phyloP scores from a whole-genome alignment of 129 eudicot species.

The Flaveria sonorensis region DNA sequence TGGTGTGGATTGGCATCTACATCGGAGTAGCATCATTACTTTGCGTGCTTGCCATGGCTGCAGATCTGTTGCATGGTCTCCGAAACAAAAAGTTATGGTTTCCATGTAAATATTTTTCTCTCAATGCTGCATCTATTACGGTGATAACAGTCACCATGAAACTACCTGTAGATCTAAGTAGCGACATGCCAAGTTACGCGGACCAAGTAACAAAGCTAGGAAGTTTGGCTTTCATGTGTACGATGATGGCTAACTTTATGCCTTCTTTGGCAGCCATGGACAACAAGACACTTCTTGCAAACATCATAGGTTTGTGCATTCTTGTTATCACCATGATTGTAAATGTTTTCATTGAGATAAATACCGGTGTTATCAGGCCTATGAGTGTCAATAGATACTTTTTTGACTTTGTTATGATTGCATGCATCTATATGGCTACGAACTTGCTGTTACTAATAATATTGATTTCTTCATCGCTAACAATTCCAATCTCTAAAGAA shows the following conservation, averaged over 20 bases:
- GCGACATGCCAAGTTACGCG: slow-evolving; percentile 2
- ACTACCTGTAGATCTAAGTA: slow-evolving; percentile 40
- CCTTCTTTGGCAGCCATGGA: slow-evolving; percentile 40
- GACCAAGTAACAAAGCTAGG: slow-evolving; percentile 32
- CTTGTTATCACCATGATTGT: slow-evolving; percentile 35
- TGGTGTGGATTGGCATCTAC: slow-evolving; percentile 51
- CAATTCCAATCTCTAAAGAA: slow-evolving; percentile 25
- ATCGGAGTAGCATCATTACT: slow-evolving; percentile 39
- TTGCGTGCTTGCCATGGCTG: slow-evolving; percentile 40
- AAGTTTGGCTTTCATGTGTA: slow-evolving; percentile 29
- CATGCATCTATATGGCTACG: neutral
- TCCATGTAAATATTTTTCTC: slow-evolving; percentile 40
- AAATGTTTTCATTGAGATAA: slow-evolving; percentile 27
- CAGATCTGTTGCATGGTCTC: neutral
- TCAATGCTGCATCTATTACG: slow-evolving; percentile 48
- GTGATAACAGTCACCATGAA: slow-evolving; percentile 42
- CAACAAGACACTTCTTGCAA: slow-evolving; percentile 26
- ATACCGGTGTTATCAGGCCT: slow-evolving; percentile 22
- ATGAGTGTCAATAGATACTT: neutral
- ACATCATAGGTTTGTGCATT: slow-evolving; percentile 35
- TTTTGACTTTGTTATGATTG: neutral
- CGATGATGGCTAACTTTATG: slow-evolving; percentile 38
- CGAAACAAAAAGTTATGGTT: slow-evolving; percentile 31
- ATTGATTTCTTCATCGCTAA: slow-evolving; percentile 28
- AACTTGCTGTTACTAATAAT: slow-evolving; percentile 19